Base-by-base conservation (phyloP, 352 stramenopile genomes). In the Nothophytophthora sp. region DNA sequence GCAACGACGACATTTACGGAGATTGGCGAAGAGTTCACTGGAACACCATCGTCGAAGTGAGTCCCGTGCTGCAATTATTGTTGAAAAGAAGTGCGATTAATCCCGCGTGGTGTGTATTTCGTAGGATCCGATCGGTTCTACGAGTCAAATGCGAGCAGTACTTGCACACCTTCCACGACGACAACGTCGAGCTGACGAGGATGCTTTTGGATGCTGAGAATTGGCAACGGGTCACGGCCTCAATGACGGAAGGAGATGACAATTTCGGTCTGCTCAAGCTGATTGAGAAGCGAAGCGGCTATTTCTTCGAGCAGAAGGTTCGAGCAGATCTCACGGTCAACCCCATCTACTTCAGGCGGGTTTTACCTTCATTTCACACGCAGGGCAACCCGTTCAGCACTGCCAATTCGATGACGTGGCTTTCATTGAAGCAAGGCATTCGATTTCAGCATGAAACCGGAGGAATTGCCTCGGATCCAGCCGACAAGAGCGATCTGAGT, bases 171-270 rank as follows among this genome's bases (percentile, higher is more conserved):
- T 77, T 92, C 50, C 86, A 94, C 20, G 76, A 92, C 5, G 86
- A 95, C 42, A 94, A 90, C 50, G 65, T 92, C 19, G 83, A 94
- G 52, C 56, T 92, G 33, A 63, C 83, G 30, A 73, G 86, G 23
- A 94, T 95, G 83, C 75, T 94, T 28, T 40, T 92, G 23, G 86
- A 95, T 27, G 91, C 83, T 5, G 86, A 95, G 49, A 92, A 82
- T 27, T 95, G 86, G 86, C 67, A 89, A 23, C 83, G 86, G 1
- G 67, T 95, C 7, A 71, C 75, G 35, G 71, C 65, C 19, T 56
- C 73, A 9, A 76, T 72, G 9, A 70, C 67, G 32, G 63, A 83
- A 25, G 71, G 76, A 7, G 60, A 75, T 39, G 62, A 76, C 35
- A 74, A 75, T n/a, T 24, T 38, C 11, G 67, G 68, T 11, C 69